Percentiles rank a stretch among this genome's conserved stretches.
Evolutionary conservation across 768 basidiomycete species (phyloP).

Genomic region (Suillus occidentalis): DNA sequence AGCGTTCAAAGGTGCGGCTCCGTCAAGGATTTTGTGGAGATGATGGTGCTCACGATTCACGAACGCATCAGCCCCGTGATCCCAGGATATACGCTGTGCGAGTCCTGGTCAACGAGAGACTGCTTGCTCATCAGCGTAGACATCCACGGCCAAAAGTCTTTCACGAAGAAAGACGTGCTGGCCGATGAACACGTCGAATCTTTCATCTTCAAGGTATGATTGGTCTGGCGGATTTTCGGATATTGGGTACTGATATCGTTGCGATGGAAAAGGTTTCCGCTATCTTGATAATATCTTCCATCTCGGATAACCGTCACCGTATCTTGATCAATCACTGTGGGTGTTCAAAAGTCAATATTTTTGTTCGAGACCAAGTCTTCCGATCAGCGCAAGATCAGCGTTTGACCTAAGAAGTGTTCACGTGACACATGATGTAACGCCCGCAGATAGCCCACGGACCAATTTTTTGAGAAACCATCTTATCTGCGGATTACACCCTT

Average conservation of each 20-base stretch:
- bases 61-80: neutral
- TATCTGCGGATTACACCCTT: neutral
- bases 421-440: neutral
- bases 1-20: neutral
- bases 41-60: neutral
- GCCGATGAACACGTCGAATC: neutral
- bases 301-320: neutral
- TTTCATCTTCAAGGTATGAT: neutral
- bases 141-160: neutral
- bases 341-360: neutral
- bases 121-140: neutral
- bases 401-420: neutral
- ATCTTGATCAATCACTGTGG: neutral
- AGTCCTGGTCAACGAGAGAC: neutral
- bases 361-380: neutral
- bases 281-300: neutral
- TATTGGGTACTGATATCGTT: neutral
- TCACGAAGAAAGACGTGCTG: neutral
- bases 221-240: neutral
- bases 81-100: neutral
- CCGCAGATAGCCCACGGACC: neutral
- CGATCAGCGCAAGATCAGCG: neutral
- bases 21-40: neutral
- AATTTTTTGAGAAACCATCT: neutral
- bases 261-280: neutral